A percentile compares a stretch with the other conserved stretches of the same genome.
Conservation (phyloP, 176 grass and related monocot genomes). For the Oryza glaberrima region DNA sequence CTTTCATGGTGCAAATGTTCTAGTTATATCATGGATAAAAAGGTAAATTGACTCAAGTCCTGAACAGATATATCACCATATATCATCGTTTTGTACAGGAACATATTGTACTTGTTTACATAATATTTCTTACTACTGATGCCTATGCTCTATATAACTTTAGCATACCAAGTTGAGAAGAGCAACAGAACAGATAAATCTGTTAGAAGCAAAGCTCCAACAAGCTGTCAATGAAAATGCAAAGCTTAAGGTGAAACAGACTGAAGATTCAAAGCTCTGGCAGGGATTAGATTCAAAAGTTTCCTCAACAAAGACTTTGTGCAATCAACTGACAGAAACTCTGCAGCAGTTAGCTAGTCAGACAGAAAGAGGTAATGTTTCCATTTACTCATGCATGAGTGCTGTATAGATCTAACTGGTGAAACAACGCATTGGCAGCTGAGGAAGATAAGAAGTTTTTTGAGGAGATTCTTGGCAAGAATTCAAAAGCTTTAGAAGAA, state of each 20-base stretch:
- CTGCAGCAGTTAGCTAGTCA: constrained; percentile 73
- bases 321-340: constrained; percentile 91
- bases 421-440: constrained; percentile 55
- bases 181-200: constrained; percentile 80
- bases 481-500: constrained; percentile 74
- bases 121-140: constrained; percentile 36
- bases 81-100: constrained; percentile 7
- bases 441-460: constrained; percentile 77
- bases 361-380: constrained; percentile 70
- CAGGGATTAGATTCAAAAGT: constrained; percentile 86
- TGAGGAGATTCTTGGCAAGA: constrained; percentile 69
- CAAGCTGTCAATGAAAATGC: constrained; percentile 84
- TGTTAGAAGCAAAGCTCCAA: constrained; percentile 84
- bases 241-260: constrained; percentile 89
- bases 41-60: constrained; percentile 11
- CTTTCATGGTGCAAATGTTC: constrained; percentile 9
- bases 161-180: constrained; percentile 80
- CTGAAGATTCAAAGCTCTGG: constrained; percentile 82
- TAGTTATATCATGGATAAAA: neutral
- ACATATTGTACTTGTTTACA: constrained; percentile 19
- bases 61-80: constrained; percentile 16
- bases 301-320: constrained; percentile 78
- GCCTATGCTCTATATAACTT: constrained; percentile 15
- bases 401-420: constrained; percentile 39
- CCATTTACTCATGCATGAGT: constrained; percentile 25